Evolutionary conservation across 1,139 yeast species (phyloP).

Genomic region (Yamadazyma conglobata): DNA sequence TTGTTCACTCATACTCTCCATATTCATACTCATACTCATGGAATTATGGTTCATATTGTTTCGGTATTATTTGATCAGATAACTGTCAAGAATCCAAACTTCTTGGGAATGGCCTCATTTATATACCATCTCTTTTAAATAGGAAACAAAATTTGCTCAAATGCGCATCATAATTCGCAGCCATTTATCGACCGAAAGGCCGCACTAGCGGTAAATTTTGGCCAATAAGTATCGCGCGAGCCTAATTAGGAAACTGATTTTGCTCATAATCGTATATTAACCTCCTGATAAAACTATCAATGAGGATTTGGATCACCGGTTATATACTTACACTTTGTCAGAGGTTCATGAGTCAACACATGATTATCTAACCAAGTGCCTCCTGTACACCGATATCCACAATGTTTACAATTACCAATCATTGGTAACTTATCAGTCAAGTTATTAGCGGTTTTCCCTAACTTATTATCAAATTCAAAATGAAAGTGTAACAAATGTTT

Average conservation of each 20-base stretch:
- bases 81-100: no score
- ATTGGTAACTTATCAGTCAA: conserved; percentile 43
- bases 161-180: conserved; percentile 3
- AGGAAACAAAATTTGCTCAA: conserved; percentile 11
- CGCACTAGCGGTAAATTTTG: no score
- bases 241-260: no score
- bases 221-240: no score
- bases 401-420: conserved; percentile 38
- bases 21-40: conserved; percentile 4
- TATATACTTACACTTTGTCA: conserved; percentile 22
- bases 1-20: conserved; percentile 2
- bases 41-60: no score
- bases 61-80: no score
- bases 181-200: not conserved
- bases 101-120: conserved; percentile 1
- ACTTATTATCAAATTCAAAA: conserved; percentile 43
- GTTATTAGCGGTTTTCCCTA: conserved; percentile 40
- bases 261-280: not conserved
- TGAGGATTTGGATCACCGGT: conserved; percentile 11
- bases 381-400: conserved; percentile 34
- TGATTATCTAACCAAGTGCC: conserved; percentile 42
- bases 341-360: conserved; percentile 27
- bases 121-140: not conserved
- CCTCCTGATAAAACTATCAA: not conserved
- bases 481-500: conserved; percentile 45